These are phyloP conservation scores for Globisporangium spinosum DNA, from an alignment of 352 stramenopile genomes.

Conservation along the genomic window DNA sequence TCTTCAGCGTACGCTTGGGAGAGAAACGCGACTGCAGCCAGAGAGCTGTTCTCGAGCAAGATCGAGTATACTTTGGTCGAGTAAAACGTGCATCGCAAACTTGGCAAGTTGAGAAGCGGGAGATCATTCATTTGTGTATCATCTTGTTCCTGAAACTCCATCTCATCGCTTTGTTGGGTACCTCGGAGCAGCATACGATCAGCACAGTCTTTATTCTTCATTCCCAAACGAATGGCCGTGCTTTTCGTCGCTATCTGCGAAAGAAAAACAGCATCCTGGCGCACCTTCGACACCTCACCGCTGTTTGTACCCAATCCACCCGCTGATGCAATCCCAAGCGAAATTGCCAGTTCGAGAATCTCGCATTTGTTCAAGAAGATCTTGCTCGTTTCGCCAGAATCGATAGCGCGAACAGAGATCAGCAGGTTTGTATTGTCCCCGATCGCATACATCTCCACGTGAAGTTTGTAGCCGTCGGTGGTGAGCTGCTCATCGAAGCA, in stretches of 20 bases:
- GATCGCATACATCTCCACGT: constrained; percentile 25
- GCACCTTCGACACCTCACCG: constrained; percentile 2
- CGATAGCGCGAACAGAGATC: constrained; percentile 20
- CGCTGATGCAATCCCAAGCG: neutral
- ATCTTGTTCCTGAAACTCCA: neutral
- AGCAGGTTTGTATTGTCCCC: constrained; percentile 17
- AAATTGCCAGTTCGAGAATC: constrained; percentile 2
- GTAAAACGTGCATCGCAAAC: constrained; percentile 10
- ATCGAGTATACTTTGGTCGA: constrained; percentile 22
- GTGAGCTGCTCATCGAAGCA: constrained; percentile 24
- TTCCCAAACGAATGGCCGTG: constrained; percentile 31
- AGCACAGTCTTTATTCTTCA: constrained; percentile 15
- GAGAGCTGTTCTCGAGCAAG: constrained; percentile 23
- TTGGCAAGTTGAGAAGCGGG: neutral
- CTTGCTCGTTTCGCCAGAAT: constrained; percentile 5
- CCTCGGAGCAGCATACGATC: neutral
- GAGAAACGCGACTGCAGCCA: constrained; percentile 41
- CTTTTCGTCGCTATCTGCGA: constrained; percentile 24
- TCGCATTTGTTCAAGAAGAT: constrained; percentile 18
- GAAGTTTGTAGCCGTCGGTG: constrained; percentile 13
- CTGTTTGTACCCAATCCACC: neutral
- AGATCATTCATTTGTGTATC: constrained; percentile 7
- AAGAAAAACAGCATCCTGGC: constrained; percentile 37
- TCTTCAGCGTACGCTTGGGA: constrained; percentile 47
- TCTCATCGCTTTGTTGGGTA: neutral